These are phyloP conservation scores for Zasmidium citrigriseum DNA, from an alignment of 2,329 filamentous ascomycete genomes.

Conservation along the genomic window DNA sequence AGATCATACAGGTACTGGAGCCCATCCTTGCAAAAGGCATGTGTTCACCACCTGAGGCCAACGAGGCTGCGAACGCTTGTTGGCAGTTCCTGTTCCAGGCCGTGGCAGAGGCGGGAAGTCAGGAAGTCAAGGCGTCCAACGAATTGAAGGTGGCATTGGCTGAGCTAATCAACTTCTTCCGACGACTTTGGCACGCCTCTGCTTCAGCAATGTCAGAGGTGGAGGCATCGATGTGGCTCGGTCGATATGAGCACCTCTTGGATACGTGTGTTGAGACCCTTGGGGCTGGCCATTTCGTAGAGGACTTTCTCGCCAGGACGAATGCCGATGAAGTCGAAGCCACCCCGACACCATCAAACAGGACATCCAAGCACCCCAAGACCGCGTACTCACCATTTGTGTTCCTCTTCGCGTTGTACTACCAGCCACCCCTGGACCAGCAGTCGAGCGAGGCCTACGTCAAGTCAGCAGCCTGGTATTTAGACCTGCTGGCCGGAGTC, in stretches of 20 bases:
- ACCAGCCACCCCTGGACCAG: slow-evolving; percentile 16
- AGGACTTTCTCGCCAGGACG: slow-evolving; percentile 52
- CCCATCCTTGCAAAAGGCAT: slow-evolving; percentile 52
- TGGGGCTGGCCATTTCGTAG: slow-evolving; percentile 52
- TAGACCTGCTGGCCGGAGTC: slow-evolving; percentile 16
- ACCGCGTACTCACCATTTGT: slow-evolving; percentile 62
- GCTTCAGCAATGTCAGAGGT: slow-evolving; percentile 4
- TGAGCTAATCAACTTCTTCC: slow-evolving; percentile 67
- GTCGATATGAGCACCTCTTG: slow-evolving; percentile 23
- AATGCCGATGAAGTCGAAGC: slow-evolving; percentile 64
- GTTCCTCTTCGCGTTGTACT: slow-evolving; percentile 42
- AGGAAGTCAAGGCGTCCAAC: slow-evolving; percentile 85
- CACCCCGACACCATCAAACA: slow-evolving; percentile 66
- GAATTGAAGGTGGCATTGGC: slow-evolving; percentile 82
- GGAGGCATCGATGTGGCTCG: slow-evolving; percentile 19
- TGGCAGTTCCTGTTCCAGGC: slow-evolving; percentile 58
- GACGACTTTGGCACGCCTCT: slow-evolving; percentile 63
- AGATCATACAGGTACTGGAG: slow-evolving; percentile 65
- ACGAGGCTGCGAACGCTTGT: slow-evolving; percentile 26
- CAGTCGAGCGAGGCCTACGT: slow-evolving; percentile 9
- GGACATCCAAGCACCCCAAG: slow-evolving; percentile 53
- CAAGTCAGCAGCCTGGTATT: slow-evolving; percentile 19
- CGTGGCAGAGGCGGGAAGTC: slow-evolving; percentile 68
- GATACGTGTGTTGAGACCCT: slow-evolving; percentile 52
- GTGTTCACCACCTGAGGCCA: slow-evolving; percentile 38